Evolutionary conservation across 2,329 filamentous ascomycete species (phyloP), one percentile per base, ranked within the genome.

Genomic region (Bimuria novae-zelandiae): DNA sequence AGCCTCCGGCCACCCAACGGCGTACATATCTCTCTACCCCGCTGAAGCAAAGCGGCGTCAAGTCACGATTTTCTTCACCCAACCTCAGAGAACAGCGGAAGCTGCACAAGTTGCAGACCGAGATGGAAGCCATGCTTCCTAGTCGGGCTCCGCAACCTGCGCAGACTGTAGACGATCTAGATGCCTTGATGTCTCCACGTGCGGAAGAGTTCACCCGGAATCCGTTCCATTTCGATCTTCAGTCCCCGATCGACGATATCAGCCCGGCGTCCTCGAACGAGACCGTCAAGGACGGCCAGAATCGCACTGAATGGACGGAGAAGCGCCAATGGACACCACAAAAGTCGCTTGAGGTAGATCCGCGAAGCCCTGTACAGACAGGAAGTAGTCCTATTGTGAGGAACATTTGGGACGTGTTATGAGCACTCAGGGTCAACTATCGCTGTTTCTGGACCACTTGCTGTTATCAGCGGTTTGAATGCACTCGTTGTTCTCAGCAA

Each of bases 401-500:
- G 51, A 92, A 87, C 53, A 93, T 93, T 64, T 87, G 90, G 69
- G 89, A 92, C 65, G 79, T 91, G 46, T 77, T 92, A 73, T 92
- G 80, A 81, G 22, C 7, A 29, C 17, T 11, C 3, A 21, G 14
- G 11, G 4, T 29, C 6, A 11, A 23, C n/a, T 37, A 10, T 35
- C 3, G 3, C 19, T 7, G 7, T n/a, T 14, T 43, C 3, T n/a
- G 22, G 21, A 11, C 41, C 12, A 32, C 11, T 3, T 27, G n/a
- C 33, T 36, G 16, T 17, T 17, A 7, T n/a, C 17, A 16, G 33
- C 16, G 33, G 33, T 8, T 7, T n/a, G 33, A 16, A 36, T 12
- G 17, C 16, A 16, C 33, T 8, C 14, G 33, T 16, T 36, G 33
- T 7, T 16, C 12, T 3, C 10, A 10, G 25, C 11, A 17, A 33